These are phyloP conservation scores for Prillingera fragicola DNA, from an alignment of 1,284 basidiomycete species.

Conservation along the genomic window DNA sequence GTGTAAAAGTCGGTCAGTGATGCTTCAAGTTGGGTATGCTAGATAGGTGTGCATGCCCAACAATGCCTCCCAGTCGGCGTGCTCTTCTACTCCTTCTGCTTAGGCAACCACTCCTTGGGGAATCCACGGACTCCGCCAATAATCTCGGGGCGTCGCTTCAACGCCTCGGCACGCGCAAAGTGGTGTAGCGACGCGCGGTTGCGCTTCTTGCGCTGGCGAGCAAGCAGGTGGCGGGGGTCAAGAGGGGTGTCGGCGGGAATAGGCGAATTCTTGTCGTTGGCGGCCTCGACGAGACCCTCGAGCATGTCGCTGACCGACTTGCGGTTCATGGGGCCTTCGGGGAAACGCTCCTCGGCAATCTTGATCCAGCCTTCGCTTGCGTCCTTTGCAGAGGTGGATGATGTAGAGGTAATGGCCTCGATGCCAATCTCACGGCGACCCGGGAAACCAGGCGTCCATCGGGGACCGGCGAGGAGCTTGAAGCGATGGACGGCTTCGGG, in stretches of 20 bases:
- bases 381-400: constrained; percentile 51
- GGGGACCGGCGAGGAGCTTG: constrained; percentile 71
- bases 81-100: constrained; percentile 10
- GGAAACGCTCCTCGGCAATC: constrained; percentile 77
- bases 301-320: constrained; percentile 78
- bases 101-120: constrained; percentile 66
- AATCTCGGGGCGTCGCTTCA: constrained; percentile 17
- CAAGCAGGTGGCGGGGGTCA: constrained; percentile 69
- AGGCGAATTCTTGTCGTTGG: constrained; percentile 57
- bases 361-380: constrained; percentile 72
- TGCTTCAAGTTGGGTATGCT: too few relatives aligned
- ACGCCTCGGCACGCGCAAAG: constrained; percentile 44
- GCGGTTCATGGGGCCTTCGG: constrained; percentile 69
- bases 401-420: not conserved
- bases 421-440: constrained; percentile 41
- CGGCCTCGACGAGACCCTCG: constrained; percentile 63
- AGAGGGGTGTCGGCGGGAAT: constrained; percentile 62
- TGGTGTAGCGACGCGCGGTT: constrained; percentile 54
- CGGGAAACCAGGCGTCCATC: constrained; percentile 71
- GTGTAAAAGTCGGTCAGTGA: too few relatives aligned
- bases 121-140: constrained; percentile 63
- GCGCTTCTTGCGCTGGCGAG: constrained; percentile 63
- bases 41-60: too few relatives aligned
- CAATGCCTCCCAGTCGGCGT: too few relatives aligned
- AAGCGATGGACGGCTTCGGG: constrained; percentile 65